Evolutionary conservation across 1,284 basidiomycete genomes (phyloP).

Genomic region (Malassezia arunalokei): DNA sequence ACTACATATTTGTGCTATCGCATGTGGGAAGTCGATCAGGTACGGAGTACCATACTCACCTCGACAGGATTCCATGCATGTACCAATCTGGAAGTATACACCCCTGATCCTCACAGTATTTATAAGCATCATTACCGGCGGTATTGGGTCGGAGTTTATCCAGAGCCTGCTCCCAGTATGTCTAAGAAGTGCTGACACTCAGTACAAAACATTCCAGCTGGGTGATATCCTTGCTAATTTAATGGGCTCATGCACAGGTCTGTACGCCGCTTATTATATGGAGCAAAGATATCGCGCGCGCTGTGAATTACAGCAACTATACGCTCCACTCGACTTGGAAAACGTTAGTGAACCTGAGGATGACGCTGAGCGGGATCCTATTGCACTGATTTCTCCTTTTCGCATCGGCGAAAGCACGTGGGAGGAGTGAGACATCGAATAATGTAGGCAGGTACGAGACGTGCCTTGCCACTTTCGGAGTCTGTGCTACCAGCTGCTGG

Average conservation of each 20-base stretch:
- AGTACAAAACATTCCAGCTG: conserved; percentile 62
- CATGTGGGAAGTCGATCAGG: conserved; percentile 76
- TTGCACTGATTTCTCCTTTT: neutral
- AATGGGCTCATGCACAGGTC: conserved; percentile 61
- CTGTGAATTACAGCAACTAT: conserved; percentile 28
- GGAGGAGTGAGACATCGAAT: neutral
- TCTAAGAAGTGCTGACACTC: neutral
- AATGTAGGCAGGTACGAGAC: no score
- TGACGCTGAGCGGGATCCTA: neutral
- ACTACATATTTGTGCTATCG: conserved; percentile 74
- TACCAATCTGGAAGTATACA: conserved; percentile 73
- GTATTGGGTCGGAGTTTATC: conserved; percentile 70
- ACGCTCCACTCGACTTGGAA: conserved; percentile 30
- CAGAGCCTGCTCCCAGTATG: conserved; percentile 63
- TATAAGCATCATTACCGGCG: conserved; percentile 51
- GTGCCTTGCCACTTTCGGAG: no score
- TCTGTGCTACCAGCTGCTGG: no score
- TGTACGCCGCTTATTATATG: conserved; percentile 49
- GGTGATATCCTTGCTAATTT: conserved; percentile 71
- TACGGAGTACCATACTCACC: conserved; percentile 14
- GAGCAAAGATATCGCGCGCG: conserved; percentile 24
- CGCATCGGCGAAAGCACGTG: neutral
- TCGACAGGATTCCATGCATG: conserved; percentile 38
- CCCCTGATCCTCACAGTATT: conserved; percentile 58
- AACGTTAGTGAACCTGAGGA: conserved; percentile 1